A percentile compares a stretch with the other conserved stretches of the same genome.
Conservation (phyloP, 768 basidiomycete species). For the Hygrocybe coccinea region DNA sequence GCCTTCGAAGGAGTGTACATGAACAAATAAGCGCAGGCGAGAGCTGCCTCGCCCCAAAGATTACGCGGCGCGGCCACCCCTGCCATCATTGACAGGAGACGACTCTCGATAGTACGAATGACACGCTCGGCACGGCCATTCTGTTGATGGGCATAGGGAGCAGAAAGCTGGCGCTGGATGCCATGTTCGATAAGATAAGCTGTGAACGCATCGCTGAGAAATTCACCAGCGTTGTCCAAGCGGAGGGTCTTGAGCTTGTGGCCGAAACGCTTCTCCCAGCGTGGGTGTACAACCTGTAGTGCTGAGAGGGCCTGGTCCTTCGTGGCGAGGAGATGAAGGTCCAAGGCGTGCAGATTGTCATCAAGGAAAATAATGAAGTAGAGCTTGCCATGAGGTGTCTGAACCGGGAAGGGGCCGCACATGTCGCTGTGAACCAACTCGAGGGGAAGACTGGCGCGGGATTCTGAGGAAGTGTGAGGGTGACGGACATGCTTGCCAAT, state of each 20-base stretch:
- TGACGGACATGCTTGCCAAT: slow-evolving; percentile 22
- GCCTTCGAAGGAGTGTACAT: slow-evolving; percentile 23
- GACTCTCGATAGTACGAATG: slow-evolving; percentile 24
- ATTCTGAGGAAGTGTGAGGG: not conserved
- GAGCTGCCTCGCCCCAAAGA: slow-evolving; percentile 23
- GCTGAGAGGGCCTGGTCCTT: not conserved
- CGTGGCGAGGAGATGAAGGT: not conserved
- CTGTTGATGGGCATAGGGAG: slow-evolving; percentile 30
- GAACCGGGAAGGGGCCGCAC: slow-evolving; percentile 21
- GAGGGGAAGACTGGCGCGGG: not conserved
- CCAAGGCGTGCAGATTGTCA: slow-evolving; percentile 4
- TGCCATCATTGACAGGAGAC: slow-evolving; percentile 20
- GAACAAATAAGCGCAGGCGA: slow-evolving; percentile 16
- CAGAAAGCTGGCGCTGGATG: slow-evolving; percentile 19
- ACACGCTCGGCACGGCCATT: slow-evolving; percentile 29
- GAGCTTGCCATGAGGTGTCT: slow-evolving; percentile 9
- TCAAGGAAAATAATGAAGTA: slow-evolving; percentile 18
- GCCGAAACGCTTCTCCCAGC: slow-evolving; percentile 1
- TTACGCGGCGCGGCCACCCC: slow-evolving; percentile 11
- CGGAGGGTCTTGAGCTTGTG: not conserved
- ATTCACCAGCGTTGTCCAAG: slow-evolving; percentile 7
- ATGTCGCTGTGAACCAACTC: slow-evolving; percentile 22
- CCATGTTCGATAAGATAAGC: slow-evolving; percentile 13
- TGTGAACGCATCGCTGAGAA: not conserved
- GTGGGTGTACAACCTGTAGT: not conserved